These are phyloP conservation scores for Lichtheimia hyalospora DNA, from an alignment of 371 early-diverging fungal species.

Conservation along the genomic window DNA sequence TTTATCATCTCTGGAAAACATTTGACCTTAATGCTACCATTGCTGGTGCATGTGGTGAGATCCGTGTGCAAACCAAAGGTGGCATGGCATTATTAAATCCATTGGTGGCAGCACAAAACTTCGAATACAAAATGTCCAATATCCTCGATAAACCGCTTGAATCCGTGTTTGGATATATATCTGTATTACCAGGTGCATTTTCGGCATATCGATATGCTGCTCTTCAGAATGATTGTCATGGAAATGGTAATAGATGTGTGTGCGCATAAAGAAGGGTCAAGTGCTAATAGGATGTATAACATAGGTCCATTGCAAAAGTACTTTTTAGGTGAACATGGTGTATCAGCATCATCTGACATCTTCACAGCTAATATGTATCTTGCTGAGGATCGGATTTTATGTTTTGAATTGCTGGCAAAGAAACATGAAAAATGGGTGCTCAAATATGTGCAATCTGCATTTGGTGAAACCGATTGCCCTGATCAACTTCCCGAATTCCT, in stretches of 20 bases:
- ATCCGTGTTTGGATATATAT: constrained; percentile 84
- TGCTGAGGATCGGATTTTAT: constrained; percentile 86
- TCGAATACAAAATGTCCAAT: constrained; percentile 92
- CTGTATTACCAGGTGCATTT: constrained; percentile 86
- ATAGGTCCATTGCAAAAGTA: constrained; percentile 72
- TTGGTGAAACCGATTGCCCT: constrained; percentile 88
- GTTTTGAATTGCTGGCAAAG: constrained; percentile 84
- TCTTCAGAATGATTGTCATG: constrained; percentile 62
- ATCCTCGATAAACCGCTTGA: constrained; percentile 89
- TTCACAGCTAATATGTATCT: constrained; percentile 76
- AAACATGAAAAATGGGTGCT: constrained; percentile 68
- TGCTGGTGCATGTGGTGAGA: constrained; percentile 90
- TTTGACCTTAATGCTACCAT: constrained; percentile 69
- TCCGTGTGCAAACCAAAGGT: constrained; percentile 57
- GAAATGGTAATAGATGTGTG: constrained; percentile 26
- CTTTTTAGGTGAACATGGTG: constrained; percentile 68
- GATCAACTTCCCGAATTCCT: constrained; percentile 79
- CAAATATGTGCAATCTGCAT: constrained; percentile 64
- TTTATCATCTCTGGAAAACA: constrained; percentile 82
- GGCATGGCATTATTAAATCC: constrained; percentile 73
- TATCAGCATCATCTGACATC: constrained; percentile 45
- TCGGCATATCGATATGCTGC: constrained; percentile 84
- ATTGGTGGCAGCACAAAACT: constrained; percentile 90
- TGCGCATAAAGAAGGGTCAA: background rate
- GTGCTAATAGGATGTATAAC: background rate